phyloP scores from a whole-genome alignment of 2,329 filamentous ascomycete species.

The Fusarium pseudograminearum region DNA sequence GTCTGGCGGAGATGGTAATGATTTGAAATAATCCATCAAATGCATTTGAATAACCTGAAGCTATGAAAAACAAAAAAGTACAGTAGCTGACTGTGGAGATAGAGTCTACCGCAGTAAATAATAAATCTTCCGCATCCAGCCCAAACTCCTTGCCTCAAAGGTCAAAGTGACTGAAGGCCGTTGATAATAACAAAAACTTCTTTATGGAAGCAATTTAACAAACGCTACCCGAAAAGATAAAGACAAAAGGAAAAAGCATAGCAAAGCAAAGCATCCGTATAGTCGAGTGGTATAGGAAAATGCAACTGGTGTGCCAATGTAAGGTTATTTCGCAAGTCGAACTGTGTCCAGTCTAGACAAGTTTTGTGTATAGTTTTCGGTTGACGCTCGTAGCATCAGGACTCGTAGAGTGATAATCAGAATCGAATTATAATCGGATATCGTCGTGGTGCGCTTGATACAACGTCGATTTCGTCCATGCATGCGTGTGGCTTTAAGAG shows the following conservation, averaged over 20 bases:
- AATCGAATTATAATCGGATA: slow-evolving; percentile 2
- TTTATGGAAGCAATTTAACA: slow-evolving; percentile 13
- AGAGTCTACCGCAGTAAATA: slow-evolving; percentile 21
- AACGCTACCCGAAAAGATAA: slow-evolving; percentile 8
- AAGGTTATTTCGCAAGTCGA: slow-evolving; percentile 4
- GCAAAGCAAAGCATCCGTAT: slow-evolving; percentile 12
- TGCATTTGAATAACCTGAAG: slow-evolving; percentile 38
- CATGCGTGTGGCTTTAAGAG: slow-evolving; percentile 49
- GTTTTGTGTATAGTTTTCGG: neutral
- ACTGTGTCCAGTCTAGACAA: slow-evolving; percentile 6
- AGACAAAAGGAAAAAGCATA: slow-evolving; percentile 11
- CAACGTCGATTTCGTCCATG: neutral
- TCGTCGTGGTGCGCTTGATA: slow-evolving; percentile 11
- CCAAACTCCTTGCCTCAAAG: slow-evolving; percentile 41
- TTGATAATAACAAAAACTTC: slow-evolving; percentile 11
- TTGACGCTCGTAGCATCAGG: slow-evolving; percentile 4
- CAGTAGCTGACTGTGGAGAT: slow-evolving; percentile 14
- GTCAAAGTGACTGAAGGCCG: slow-evolving; percentile 17
- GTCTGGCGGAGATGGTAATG: slow-evolving; percentile 29
- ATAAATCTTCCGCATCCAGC: slow-evolving; percentile 37
- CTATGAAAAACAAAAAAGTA: slow-evolving; percentile 28
- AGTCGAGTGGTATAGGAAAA: slow-evolving; percentile 19
- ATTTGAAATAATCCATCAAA: slow-evolving; percentile 33
- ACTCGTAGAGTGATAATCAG: neutral
- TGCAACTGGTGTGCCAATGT: slow-evolving; percentile 41